Conservation (phyloP, 768 basidiomycete genomes). For the Termitomyces eurrhizus region DNA sequence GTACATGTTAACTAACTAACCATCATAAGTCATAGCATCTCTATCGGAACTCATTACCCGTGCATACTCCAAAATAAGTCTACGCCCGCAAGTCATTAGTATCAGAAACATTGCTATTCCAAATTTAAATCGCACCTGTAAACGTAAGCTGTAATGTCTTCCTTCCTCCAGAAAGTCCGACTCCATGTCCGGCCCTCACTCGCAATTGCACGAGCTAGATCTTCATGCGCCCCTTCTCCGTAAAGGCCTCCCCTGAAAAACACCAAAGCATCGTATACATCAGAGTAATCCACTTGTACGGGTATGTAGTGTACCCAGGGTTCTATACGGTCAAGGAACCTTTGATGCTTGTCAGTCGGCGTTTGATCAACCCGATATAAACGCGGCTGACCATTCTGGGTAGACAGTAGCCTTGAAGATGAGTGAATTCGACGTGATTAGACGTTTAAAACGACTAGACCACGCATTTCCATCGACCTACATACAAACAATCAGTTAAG, state of each 20-base stretch:
- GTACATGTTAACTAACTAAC: slow-evolving; percentile 6
- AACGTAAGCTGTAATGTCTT: slow-evolving; percentile 46
- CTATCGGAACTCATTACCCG: slow-evolving; percentile 26
- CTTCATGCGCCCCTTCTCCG: slow-evolving; percentile 48
- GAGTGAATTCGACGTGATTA: slow-evolving; percentile 52
- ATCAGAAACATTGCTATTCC: not conserved
- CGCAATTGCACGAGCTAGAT: slow-evolving; percentile 31
- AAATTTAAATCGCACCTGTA: slow-evolving; percentile 31
- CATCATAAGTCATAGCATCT: slow-evolving; percentile 24
- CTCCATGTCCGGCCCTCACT: slow-evolving; percentile 28
- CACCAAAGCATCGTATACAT: slow-evolving; percentile 57
- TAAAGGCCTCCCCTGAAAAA: slow-evolving; percentile 58
- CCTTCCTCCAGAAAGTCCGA: slow-evolving; percentile 39
- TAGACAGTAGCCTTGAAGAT: slow-evolving; percentile 59
- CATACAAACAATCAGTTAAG: not conserved
- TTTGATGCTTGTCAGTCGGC: not conserved
- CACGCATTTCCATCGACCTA: slow-evolving; percentile 53
- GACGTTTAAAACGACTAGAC: slow-evolving; percentile 54
- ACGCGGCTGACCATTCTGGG: slow-evolving; percentile 49
- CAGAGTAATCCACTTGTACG: slow-evolving; percentile 49
- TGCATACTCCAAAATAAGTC: slow-evolving; percentile 26
- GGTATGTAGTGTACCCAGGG: slow-evolving; percentile 69
- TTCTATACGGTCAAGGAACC: slow-evolving; percentile 25
- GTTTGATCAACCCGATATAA: not conserved
- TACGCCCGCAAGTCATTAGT: slow-evolving; percentile 1